These are phyloP conservation scores for Rosa chinensis DNA, from an alignment of 306 rosid genomes.

Conservation along the genomic window DNA sequence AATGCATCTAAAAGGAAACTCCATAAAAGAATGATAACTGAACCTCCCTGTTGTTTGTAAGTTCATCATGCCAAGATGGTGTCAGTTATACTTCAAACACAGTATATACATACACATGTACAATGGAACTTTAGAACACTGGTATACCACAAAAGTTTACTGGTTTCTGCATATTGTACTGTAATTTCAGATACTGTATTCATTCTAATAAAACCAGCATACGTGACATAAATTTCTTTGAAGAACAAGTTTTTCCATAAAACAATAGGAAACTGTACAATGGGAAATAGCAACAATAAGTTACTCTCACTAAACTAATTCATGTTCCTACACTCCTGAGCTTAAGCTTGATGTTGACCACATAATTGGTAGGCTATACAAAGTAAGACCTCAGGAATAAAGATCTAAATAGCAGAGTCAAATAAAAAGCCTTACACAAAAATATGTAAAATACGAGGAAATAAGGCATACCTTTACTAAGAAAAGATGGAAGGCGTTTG, in stretches of 20 bases:
- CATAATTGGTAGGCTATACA: not conserved
- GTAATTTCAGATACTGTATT: not conserved
- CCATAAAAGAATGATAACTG: conserved; percentile 50
- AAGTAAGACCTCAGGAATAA: not conserved
- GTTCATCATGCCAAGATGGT: conserved; percentile 8
- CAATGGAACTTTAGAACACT: not conserved
- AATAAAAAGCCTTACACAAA: too few species aligned
- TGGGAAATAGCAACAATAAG: not conserved
- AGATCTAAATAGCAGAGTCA: not conserved
- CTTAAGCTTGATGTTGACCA: not conserved
- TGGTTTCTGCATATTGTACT: not conserved
- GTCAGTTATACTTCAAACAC: not conserved
- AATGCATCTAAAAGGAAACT: conserved; percentile 51
- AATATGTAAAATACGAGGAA: not conserved
- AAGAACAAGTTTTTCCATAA: not conserved
- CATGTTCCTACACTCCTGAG: not conserved
- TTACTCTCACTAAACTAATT: not conserved
- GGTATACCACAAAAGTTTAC: not conserved
- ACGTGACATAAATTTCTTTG: not conserved
- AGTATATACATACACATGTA: not conserved
- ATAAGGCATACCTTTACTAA: conserved; percentile 43
- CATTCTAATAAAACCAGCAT: not conserved
- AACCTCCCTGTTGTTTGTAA: conserved; percentile 48
- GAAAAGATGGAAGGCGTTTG: conserved; percentile 42
- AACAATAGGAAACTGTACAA: not conserved